These are phyloP conservation scores for Myxozyma sirexii DNA, from an alignment of 805 yeast genomes.

Conservation along the genomic window DNA sequence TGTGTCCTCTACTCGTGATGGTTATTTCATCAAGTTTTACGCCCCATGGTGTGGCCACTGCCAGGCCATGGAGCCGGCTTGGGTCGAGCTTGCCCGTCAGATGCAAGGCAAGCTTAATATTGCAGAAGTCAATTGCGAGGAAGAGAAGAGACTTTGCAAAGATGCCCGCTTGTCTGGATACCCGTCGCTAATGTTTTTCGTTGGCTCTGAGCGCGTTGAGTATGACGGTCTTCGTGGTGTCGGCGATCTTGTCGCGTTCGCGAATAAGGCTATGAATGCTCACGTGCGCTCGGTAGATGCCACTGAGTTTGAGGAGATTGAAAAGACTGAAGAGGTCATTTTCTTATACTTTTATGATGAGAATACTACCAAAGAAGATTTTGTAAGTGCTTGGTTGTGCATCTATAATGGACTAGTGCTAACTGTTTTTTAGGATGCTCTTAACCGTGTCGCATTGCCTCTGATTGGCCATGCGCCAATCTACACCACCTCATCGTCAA, in stretches of 20 bases:
- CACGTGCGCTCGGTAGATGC: conserved; percentile 38
- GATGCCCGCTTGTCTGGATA: conserved; percentile 40
- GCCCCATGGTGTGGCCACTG: conserved; percentile 49
- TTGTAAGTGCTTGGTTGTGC: conserved; percentile 28
- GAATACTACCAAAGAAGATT: conserved; percentile 45
- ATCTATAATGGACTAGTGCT: background rate
- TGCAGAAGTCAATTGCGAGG: conserved; percentile 48
- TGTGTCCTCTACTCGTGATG: conserved; percentile 40
- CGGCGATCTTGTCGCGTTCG: conserved; percentile 43
- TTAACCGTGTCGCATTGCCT: conserved; percentile 41
- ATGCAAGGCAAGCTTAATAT: conserved; percentile 43
- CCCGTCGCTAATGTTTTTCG: conserved; percentile 39
- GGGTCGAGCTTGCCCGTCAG: conserved; percentile 43
- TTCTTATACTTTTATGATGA: conserved; percentile 48
- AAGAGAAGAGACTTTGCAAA: conserved; percentile 40
- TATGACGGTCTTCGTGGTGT: conserved; percentile 42
- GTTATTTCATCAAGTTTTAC: conserved; percentile 48
- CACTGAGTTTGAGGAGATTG: conserved; percentile 36
- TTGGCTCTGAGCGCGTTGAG: conserved; percentile 37
- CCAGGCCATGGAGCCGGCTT: conserved; percentile 43
- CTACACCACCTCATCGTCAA: conserved; percentile 38
- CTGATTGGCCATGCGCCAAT: conserved; percentile 42
- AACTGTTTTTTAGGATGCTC: conserved; percentile 36
- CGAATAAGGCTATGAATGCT: conserved; percentile 40
- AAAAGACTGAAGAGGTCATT: conserved; percentile 38